phyloP scores from a whole-genome alignment of 1,284 basidiomycete genomes.

The Ganoderma multipileum region DNA sequence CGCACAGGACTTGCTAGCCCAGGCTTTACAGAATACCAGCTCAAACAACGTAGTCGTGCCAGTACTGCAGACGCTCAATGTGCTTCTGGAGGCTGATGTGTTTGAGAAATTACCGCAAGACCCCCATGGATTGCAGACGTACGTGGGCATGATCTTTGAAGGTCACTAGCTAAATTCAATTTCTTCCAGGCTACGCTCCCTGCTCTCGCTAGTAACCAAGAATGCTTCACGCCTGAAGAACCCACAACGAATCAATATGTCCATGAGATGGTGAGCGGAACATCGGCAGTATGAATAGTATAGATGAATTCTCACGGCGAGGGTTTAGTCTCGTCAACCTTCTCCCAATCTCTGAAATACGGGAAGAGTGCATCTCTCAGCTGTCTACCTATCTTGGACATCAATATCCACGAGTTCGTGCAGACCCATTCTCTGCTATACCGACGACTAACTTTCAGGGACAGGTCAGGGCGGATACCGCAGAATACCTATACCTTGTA shows the following conservation, averaged over 20 bases:
- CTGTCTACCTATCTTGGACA: constrained; percentile 75
- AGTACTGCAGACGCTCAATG: constrained; percentile 75
- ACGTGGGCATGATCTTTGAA: constrained; percentile 34
- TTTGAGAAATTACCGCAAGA: constrained; percentile 54
- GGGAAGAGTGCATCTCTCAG: constrained; percentile 51
- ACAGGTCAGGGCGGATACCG: constrained; percentile 80
- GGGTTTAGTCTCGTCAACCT: constrained; percentile 65
- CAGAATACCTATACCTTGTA: constrained; percentile 81
- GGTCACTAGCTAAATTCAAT: constrained; percentile 19
- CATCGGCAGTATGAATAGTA: neutral
- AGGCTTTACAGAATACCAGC: constrained; percentile 59
- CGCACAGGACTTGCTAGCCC: constrained; percentile 58
- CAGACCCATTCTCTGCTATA: neutral
- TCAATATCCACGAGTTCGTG: constrained; percentile 74
- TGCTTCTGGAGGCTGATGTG: constrained; percentile 72
- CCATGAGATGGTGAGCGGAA: constrained; percentile 78
- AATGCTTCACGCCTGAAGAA: constrained; percentile 77
- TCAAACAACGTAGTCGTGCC: constrained; percentile 82
- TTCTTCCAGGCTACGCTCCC: constrained; percentile 43
- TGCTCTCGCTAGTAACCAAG: constrained; percentile 62
- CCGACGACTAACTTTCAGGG: neutral
- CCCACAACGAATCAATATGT: constrained; percentile 75
- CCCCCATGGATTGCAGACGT: constrained; percentile 58
- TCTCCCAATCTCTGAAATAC: constrained; percentile 57
- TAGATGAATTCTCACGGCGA: neutral